Evolutionary conservation across 1,284 basidiomycete species (phyloP).

Genomic region (Leccinum subrobustum): DNA sequence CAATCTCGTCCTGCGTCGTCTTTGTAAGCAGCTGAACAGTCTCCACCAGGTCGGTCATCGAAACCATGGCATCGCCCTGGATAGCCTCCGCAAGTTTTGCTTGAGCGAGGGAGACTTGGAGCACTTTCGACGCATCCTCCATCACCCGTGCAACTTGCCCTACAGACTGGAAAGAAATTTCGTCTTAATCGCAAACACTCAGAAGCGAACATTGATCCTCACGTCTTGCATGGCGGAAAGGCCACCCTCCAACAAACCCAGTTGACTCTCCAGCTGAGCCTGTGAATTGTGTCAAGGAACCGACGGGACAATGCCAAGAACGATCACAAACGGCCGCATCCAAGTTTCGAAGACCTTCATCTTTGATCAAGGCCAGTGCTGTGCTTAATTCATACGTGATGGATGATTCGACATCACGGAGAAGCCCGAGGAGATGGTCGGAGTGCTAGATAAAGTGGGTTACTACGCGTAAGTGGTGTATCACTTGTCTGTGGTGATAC

Average conservation of each 20-base stretch:
- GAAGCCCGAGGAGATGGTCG: slow-evolving; percentile 27
- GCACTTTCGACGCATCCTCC: slow-evolving; percentile 22
- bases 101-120: slow-evolving; percentile 30
- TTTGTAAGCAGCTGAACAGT: slow-evolving; percentile 39
- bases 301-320: slow-evolving; percentile 1
- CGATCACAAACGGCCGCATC: slow-evolving; percentile 21
- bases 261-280: slow-evolving; percentile 26
- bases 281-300: slow-evolving; percentile 18
- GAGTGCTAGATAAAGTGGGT: slow-evolving; percentile 24
- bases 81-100: slow-evolving; percentile 33
- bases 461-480: slow-evolving; percentile 4
- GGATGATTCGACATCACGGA: slow-evolving; percentile 27
- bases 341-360: slow-evolving; percentile 31
- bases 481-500: not conserved
- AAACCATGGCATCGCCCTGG: slow-evolving; percentile 36
- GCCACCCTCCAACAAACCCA: slow-evolving; percentile 27
- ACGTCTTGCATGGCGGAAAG: slow-evolving; percentile 34
- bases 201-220: slow-evolving; percentile 2
- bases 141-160: slow-evolving; percentile 24
- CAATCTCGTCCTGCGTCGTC: slow-evolving; percentile 41
- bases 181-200: not conserved
- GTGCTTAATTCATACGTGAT: slow-evolving; percentile 26
- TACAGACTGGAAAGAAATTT: slow-evolving; percentile 22
- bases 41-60: slow-evolving; percentile 37
- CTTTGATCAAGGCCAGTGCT: slow-evolving; percentile 29